phyloP scores from a whole-genome alignment of 331 rosid species.

The Quercus phellos region DNA sequence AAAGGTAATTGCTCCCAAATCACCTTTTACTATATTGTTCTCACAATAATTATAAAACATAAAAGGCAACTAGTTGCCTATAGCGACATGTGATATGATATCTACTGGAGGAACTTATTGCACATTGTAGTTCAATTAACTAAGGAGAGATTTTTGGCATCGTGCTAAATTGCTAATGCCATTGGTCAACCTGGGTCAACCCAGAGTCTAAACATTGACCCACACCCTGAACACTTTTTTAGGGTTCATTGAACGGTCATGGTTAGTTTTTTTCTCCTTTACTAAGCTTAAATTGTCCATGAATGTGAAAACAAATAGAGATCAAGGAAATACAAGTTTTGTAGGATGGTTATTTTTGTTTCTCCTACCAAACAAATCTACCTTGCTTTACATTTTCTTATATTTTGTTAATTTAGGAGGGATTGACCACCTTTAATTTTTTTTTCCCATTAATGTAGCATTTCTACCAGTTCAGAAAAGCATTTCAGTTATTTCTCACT shows the following conservation, averaged over 20 bases:
- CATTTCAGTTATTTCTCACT: background rate
- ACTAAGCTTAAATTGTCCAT: background rate
- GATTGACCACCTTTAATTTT: background rate
- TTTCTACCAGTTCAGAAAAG: background rate
- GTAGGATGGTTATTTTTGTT: no score
- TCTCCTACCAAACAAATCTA: background rate
- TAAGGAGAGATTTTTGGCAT: background rate
- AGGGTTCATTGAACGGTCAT: background rate
- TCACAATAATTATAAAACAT: background rate
- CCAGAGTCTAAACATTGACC: background rate
- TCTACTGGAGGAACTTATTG: background rate
- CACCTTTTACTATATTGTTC: slow-evolving; percentile 5
- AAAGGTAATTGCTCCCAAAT: slow-evolving; percentile 51
- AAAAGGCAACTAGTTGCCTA: slow-evolving; percentile 3
- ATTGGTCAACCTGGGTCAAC: background rate
- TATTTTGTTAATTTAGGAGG: background rate
- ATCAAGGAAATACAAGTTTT: background rate
- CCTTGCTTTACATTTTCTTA: background rate
- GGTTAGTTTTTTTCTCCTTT: background rate
- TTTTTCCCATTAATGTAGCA: background rate
- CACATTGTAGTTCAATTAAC: background rate
- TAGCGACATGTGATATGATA: background rate
- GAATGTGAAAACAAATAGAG: background rate
- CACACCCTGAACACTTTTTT: background rate
- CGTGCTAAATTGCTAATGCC: background rate